Conservation (phyloP, 257 asterid genomes). For the Solanum pennellii region DNA sequence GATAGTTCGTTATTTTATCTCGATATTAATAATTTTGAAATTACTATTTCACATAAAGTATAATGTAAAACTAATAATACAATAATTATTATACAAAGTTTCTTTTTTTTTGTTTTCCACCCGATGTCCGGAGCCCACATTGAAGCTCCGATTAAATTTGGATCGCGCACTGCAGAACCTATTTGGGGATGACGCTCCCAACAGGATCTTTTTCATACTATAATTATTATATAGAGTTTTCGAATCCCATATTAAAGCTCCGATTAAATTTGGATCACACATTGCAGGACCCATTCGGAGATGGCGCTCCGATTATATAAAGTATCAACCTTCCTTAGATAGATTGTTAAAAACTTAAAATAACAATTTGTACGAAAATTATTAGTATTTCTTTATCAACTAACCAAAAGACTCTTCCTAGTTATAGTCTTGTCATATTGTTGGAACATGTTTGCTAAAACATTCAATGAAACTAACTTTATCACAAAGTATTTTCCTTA, state of each 20-base stretch:
- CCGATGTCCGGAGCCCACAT: accelerated
- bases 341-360: background rate
- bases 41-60: background rate
- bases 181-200: too few species aligned
- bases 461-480: background rate
- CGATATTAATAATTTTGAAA: too few species aligned
- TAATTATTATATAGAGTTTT: too few species aligned
- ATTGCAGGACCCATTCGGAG: accelerated
- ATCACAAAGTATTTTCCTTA: background rate
- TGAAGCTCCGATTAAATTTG: too few species aligned
- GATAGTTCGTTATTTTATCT: background rate
- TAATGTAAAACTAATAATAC: too few species aligned
- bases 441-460: background rate
- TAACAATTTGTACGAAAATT: background rate
- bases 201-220: too few species aligned
- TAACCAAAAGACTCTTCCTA: background rate
- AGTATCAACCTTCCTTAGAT: background rate
- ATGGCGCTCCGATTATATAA: too few species aligned
- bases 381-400: background rate
- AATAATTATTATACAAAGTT: background rate
- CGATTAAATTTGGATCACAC: too few species aligned
- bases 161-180: too few species aligned
- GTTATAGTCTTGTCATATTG: background rate
- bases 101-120: too few species aligned
- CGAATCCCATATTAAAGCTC: accelerated